Base-by-base conservation (phyloP, 2,329 filamentous ascomycete genomes). In the Massarina eburnea region DNA sequence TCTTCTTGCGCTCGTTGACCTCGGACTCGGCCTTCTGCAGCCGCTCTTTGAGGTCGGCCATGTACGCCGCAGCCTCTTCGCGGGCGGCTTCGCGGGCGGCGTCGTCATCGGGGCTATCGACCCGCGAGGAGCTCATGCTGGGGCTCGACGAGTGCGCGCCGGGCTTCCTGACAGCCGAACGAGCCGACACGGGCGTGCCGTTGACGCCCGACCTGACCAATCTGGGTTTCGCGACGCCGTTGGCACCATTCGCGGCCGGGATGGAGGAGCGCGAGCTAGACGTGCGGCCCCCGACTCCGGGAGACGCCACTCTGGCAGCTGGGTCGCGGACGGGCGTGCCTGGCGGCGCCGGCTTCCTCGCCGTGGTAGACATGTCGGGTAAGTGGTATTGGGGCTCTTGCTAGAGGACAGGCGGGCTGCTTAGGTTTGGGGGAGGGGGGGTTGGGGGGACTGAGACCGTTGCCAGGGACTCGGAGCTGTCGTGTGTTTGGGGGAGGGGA, bases 11-110 rank as follows among this genome's bases (percentile, higher is more conserved):
- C 61, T 91, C 85, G 58, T 94, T 89, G 1, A 87, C 87, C 30
- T 82, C 77, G 39, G 77, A 80, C 72, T 96, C 92, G 18, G 91
- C 88, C 70, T 86, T 89, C 61, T 88, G 82, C 40, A 96, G 77
- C 46, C 89, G 84, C 54, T 90, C 84, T 72, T 90, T 91, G 48
- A 96, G 76, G 54, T 96, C 91, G 54, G 95, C 89, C 47, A 96
- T 80, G 45, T 88, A 79, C 14, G 88, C 85, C 33, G 89, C 78
- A 51, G 87, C 85, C 71, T 94, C 90, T 15, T 89, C 90, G 57
- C 88, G 84, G 51, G 85, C 84, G 41, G 91, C 87, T 54, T 90
- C 33, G n/a, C n/a, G n/a, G 19, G 32, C 32, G 32, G 32, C 15
- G 21, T 39, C 36, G 27, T 32, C 73, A 41, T 74, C 72, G 29